Conservation (phyloP, 768 basidiomycete genomes). For the Pleurotus sapidus region DNA sequence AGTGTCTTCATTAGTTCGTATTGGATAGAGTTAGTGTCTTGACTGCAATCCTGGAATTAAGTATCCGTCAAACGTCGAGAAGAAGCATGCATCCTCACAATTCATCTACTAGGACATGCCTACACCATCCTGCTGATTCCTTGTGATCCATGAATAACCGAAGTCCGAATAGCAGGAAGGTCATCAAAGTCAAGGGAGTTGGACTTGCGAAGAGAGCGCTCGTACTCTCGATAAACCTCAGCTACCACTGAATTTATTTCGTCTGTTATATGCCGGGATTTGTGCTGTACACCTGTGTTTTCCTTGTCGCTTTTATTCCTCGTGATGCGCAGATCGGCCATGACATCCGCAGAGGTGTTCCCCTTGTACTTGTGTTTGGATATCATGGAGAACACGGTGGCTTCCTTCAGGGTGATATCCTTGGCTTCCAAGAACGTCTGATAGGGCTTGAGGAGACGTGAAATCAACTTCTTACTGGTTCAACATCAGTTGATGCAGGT, state of each 20-base stretch:
- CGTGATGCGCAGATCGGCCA: conserved; percentile 18
- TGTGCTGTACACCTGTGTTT: conserved; percentile 8
- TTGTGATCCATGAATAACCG: conserved; percentile 54
- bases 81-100: conserved; percentile 46
- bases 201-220: conserved; percentile 50
- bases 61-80: neutral
- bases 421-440: conserved; percentile 42
- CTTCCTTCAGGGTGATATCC: conserved; percentile 53
- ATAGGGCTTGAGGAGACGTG: conserved; percentile 54
- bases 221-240: conserved; percentile 65
- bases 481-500: neutral
- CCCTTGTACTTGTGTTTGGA: conserved; percentile 77
- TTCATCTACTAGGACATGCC: conserved; percentile 77
- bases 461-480: conserved; percentile 65
- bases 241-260: conserved; percentile 40
- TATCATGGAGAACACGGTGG: conserved; percentile 54
- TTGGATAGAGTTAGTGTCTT: conserved; percentile 82
- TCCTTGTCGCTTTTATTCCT: conserved; percentile 4
- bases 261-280: conserved; percentile 12
- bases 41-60: conserved; percentile 29
- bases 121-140: conserved; percentile 53
- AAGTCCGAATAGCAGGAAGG: conserved; percentile 68
- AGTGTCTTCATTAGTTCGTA: conserved; percentile 77
- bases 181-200: conserved; percentile 91
- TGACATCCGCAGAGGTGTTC: conserved; percentile 46